Evolutionary conservation across 768 basidiomycete genomes (phyloP), one percentile per base, ranked within the genome.

Genomic region (Mycena chlorophos): DNA sequence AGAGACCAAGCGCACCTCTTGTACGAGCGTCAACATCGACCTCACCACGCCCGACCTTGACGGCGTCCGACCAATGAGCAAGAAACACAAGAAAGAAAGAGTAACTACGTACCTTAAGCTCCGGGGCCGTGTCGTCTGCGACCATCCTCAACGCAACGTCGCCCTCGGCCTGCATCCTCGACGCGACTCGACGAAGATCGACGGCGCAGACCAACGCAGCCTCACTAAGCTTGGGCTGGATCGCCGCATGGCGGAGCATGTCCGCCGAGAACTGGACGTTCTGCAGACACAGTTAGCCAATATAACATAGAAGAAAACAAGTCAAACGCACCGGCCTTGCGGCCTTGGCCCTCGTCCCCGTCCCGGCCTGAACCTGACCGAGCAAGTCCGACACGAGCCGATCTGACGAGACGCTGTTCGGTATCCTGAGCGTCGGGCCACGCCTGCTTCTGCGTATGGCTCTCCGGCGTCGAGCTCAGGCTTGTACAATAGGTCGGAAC

Each of bases 41-140:
- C 87, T 84, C 51, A 94, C 76, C 2, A 80, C 92, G 55, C n/a
- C 83, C 82, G 12, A 87, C 82, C 74, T 94, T 94, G 61, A 91
- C 83, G 1, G 87, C 87, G 23, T 92, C 89, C 1, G 89, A 87
- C 27, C 88, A 48, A 22, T 2, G 49, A 49, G 28, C 22, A 29
- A 14, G 27, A 27, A 31, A 46, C 25, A 3, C 5, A 23, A 10
- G 28, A 31, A 26, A 28, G 37, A 28, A 27, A 17, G 26, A 39
- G 38, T 46, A 13, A n/a, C 31, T 8, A 63, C 65, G 58, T 61
- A 88, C 92, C 80, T 87, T 89, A 57, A 95, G 78, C 54, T 94
- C 92, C 60, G 88, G 85, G 0, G 87, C 89, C 8, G 91, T 72
- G 63, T 95, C 92, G 27, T 74, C 71, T 0, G 88, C 88, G 27